Base-by-base conservation (phyloP, 768 basidiomycete genomes). In the Trametes coccinea region DNA sequence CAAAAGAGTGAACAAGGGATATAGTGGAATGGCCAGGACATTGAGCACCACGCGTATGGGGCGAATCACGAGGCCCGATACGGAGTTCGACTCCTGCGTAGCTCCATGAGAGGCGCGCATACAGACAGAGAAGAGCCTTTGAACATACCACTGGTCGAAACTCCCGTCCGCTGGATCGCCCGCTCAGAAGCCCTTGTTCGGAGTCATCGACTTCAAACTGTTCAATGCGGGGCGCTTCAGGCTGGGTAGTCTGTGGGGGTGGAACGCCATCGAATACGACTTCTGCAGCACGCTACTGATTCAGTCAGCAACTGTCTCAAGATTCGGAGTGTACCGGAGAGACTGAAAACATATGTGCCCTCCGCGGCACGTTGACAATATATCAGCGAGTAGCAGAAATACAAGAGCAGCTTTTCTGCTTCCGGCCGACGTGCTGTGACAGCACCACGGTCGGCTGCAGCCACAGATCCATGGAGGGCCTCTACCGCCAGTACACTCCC, bases 1-100 rank as follows among this genome's bases (percentile, higher is more conserved):
- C 48, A 89, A 70, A n/a, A 90, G 68, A 29, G 76, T 78, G 16
- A 84, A 79, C 47, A 91, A 71, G 52, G 90, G 71, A 58, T 84
- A 80, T 51, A 91, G 71, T 0, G 91, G 88, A 43, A 86, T 75
- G 8, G 84, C 76, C 55, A 90, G 68, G 17, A 90, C 68, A 7
- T 82, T 76, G 27, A 80, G 67, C 7, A 86, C 59, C 30, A 80
- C 75, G 29, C 80, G 75, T 70, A 69, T 62, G 1, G 71, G 72
- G 3, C 69, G 69, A 14, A 60, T 39, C 30, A 67, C 37, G n/a
- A 64, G 16, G 66, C 66, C 46, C 14, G 63, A 60, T 0, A 63
- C 22, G 11, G 62, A 60, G 55, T 33, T 53, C 2, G 62, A 60
- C 22, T 64, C 62, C 62, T 55, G 66, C 16, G 62, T 37, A 52